Evolutionary conservation across 2,329 filamentous ascomycete species (phyloP), one percentile per base, ranked within the genome.

Genomic region (Gnomoniopsis sp.): DNA sequence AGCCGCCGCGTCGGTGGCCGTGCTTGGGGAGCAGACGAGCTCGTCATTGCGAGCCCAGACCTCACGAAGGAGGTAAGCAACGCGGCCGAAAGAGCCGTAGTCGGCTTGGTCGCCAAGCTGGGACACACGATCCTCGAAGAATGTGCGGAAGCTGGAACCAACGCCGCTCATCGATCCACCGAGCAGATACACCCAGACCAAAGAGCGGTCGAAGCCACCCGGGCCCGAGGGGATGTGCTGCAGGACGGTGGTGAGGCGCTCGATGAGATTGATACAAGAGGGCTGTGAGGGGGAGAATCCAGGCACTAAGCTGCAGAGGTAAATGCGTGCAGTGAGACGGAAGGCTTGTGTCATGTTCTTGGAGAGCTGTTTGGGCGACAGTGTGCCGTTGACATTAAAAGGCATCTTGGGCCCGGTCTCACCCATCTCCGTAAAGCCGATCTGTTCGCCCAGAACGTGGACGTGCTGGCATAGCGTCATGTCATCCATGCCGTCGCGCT

Each of bases 241-340:
- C 63, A 98, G 87, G 38, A 89, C 85, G 58, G 85, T 83, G 26
- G 88, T 86, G 62, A 97, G 85, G 68, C 90, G 90, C 61, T 89
- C 84, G 46, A 97, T 85, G 23, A 98, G 82, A 64, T 87, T 87
- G 67, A 88, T 79, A 68, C 88, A 93, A 71, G 88, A 91, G 10
- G 80, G 78, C 67, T 95, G 88, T 58, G 80, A 82, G 50, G 89
- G 89, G 67, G 88, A 87, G 75, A 93, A 95, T 58, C 92, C 92
- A 0, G 93, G 93, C 0, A 98, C 90, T 38, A 99, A 81, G 70
- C 90, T 93, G 85, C 92, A 96, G n/a, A 98, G 87, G 75, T 97
- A 97, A 76, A 99, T 92, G 69, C 93, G 89, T 3, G 93, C 93
- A 2, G 93, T 93, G 55, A 96, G 79, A 67, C 93, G 90, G 85